These are phyloP conservation scores for Melanomma pulvis-pyrius DNA, from an alignment of 495 filamentous ascomycete species.

Conservation along the genomic window DNA sequence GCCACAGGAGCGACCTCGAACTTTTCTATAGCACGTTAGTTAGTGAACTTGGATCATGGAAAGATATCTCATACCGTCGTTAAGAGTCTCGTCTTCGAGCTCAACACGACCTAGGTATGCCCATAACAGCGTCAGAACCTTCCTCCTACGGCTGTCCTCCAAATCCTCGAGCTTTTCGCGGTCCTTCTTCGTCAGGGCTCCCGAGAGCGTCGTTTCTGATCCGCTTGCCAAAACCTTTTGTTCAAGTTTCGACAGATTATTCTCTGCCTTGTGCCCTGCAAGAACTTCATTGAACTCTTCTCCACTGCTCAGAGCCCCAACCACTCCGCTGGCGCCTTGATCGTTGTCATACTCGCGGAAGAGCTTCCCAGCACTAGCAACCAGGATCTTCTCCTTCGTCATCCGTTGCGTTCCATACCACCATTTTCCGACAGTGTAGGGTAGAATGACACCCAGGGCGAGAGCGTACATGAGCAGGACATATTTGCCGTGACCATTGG, in stretches of 20 bases:
- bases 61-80: conserved; percentile 63
- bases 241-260: conserved; percentile 78
- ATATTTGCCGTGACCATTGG: conserved; percentile 93
- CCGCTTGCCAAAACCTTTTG: conserved; percentile 68
- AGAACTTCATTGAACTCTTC: conserved; percentile 76
- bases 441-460: conserved; percentile 83
- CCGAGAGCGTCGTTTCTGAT: conserved; percentile 50
- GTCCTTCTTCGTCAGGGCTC: conserved; percentile 70
- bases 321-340: conserved; percentile 75
- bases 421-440: conserved; percentile 94
- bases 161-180: conserved; percentile 67
- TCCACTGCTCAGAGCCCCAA: conserved; percentile 78
- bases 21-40: conserved; percentile 53
- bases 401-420: conserved; percentile 95
- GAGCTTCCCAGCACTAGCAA: conserved; percentile 88
- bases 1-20: conserved; percentile 84
- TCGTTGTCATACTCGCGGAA: conserved; percentile 89
- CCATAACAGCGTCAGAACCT: conserved; percentile 89
- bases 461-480: conserved; percentile 85
- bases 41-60: neutral
- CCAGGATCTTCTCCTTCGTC: conserved; percentile 87
- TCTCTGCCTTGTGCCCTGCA: conserved; percentile 71
- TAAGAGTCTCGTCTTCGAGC: conserved; percentile 67
- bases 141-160: conserved; percentile 73
- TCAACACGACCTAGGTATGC: conserved; percentile 89